Conservation (phyloP, 1,139 yeast species). For the Yamadazyma oceani region DNA sequence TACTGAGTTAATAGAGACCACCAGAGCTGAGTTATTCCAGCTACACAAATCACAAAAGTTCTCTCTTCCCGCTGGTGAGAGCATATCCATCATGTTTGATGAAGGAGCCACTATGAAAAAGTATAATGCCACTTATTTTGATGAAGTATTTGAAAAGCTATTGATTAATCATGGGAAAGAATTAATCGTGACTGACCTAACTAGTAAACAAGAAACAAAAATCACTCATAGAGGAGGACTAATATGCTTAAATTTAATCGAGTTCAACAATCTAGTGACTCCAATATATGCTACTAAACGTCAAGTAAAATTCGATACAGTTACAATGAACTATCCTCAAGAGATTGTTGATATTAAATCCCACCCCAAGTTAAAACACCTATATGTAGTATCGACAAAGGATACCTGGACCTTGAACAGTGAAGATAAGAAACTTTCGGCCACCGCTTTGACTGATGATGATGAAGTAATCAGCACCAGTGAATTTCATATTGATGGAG, state of each 20-base stretch:
- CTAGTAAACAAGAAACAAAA: constrained; percentile 13
- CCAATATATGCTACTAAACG: constrained; percentile 24
- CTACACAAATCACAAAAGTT: constrained; percentile 45
- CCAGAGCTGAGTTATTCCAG: constrained; percentile 39
- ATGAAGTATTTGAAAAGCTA: constrained; percentile 15
- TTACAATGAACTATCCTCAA: constrained; percentile 11
- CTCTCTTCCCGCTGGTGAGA: constrained; percentile 21
- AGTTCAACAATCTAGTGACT: constrained; percentile 9
- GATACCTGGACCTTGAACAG: constrained; percentile 11
- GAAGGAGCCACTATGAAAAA: constrained; percentile 14
- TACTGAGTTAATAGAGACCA: constrained; percentile 26
- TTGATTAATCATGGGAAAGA: constrained; percentile 26
- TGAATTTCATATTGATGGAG: constrained; percentile 67
- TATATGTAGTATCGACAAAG: constrained; percentile 11
- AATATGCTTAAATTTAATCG: constrained; percentile 17
- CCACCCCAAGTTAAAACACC: constrained; percentile 20
- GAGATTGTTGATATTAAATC: constrained; percentile 23
- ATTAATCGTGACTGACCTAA: constrained; percentile 20
- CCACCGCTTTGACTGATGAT: background rate
- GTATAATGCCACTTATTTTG: constrained; percentile 13
- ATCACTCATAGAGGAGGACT: constrained; percentile 19
- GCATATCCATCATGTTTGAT: constrained; percentile 1
- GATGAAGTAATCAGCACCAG: constrained; percentile 22
- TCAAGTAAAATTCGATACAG: constrained; percentile 18
- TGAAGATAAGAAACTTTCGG: constrained; percentile 7